phyloP scores from a whole-genome alignment of 176 grass and related monocot species.

The Olyra latifolia region DNA sequence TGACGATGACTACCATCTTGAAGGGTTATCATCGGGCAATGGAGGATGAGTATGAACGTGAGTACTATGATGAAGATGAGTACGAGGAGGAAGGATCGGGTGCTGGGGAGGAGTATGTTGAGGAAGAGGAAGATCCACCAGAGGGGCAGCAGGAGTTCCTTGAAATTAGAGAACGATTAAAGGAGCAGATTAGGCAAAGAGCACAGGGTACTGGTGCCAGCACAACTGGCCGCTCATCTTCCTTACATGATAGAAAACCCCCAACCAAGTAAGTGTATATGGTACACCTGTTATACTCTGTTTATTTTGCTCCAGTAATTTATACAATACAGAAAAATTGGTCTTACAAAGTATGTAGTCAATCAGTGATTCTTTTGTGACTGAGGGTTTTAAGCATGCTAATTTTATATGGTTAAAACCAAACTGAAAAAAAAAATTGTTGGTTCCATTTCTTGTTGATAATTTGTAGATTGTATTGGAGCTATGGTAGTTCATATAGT shows the following conservation, averaged over 20 bases:
- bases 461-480: slow-evolving; percentile 15
- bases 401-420: not conserved
- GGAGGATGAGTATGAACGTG: slow-evolving; percentile 48
- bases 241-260: slow-evolving; percentile 40
- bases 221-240: slow-evolving; percentile 29
- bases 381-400: not conserved
- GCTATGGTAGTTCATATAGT: not conserved
- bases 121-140: slow-evolving; percentile 41
- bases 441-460: not conserved
- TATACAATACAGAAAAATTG: not conserved
- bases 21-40: slow-evolving; percentile 41
- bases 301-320: not conserved
- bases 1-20: not conserved
- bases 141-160: slow-evolving; percentile 61
- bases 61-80: slow-evolving; percentile 57
- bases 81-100: slow-evolving; percentile 43
- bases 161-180: slow-evolving; percentile 51
- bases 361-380: not conserved
- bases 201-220: slow-evolving; percentile 28
- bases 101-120: slow-evolving; percentile 21
- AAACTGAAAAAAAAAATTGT: not conserved
- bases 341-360: not conserved
- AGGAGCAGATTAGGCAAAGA: slow-evolving; percentile 50
- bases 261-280: slow-evolving; percentile 39
- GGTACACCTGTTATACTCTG: slow-evolving; percentile 6